A percentile compares a stretch with the other conserved stretches of the same genome.
Evolutionary conservation across 2,329 filamentous ascomycete species (phyloP).

Genomic region (Cladophialophora exuberans): DNA sequence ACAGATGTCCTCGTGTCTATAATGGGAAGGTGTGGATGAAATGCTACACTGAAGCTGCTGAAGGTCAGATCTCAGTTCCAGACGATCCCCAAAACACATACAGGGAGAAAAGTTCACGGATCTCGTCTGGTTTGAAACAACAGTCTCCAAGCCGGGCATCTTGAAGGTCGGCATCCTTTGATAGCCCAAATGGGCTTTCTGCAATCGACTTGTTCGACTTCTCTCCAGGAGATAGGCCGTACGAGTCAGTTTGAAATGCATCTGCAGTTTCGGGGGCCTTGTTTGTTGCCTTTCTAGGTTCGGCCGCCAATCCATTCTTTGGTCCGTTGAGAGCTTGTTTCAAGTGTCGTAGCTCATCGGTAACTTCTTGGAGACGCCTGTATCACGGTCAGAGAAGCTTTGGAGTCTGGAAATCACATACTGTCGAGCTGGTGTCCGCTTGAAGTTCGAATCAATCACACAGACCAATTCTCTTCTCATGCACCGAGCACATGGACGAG

Average conservation of each 20-base stretch:
- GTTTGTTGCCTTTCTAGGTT: background rate
- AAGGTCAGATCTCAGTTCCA: background rate
- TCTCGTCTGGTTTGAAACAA: background rate
- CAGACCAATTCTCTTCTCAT: conserved; percentile 8
- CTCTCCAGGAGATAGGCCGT: background rate
- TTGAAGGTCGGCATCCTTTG: background rate
- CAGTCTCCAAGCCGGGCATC: background rate
- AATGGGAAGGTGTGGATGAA: conserved; percentile 14
- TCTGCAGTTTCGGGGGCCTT: background rate
- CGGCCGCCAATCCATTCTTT: background rate
- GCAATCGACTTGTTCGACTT: background rate
- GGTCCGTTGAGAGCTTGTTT: conserved; percentile 12
- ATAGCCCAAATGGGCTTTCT: background rate
- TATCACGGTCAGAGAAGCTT: background rate
- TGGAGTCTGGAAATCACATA: background rate
- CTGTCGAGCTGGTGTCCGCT: conserved; percentile 14
- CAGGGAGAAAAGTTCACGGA: conserved; percentile 5
- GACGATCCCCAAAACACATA: background rate
- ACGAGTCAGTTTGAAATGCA: background rate
- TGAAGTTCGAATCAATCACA: conserved; percentile 16
- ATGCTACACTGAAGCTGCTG: conserved; percentile 2
- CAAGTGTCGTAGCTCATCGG: conserved; percentile 11
- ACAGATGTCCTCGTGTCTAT: conserved; percentile 4
- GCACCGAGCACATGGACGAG: conserved; percentile 13
- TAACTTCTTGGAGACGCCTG: conserved; percentile 14